Base-by-base conservation (phyloP, 208 protist species). In the Tritrichomonas foetus region DNA sequence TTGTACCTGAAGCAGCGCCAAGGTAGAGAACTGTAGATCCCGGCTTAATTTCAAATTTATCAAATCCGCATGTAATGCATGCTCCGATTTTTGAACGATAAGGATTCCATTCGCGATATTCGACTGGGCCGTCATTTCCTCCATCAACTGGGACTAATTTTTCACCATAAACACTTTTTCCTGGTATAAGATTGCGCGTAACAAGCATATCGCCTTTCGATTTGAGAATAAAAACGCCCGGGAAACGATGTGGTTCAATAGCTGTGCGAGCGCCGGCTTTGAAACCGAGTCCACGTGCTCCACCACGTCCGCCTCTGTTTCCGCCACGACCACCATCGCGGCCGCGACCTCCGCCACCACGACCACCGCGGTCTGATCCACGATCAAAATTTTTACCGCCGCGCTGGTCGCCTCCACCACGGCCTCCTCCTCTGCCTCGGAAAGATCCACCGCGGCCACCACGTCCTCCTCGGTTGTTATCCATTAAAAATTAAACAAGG, bases 41-140 rank as follows among this genome's bases (percentile, higher is more conserved):
- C 80, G 99, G 99, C 92, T 97, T 95, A 95, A 99, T 99, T 93
- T 98, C 97, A 69, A 99, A 98, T 95, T 98, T 98, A 92, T 98
- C 98, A 39, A 99, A 97, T 96, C 99, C 99, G 94, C 97, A 97
- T 84, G 99, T 97, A 94, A 99, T 98, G 84, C 98, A 98, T 30
- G 99, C 98, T 44, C 98, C 99, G 47, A 99, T 96, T 97, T 99
- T 99, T 30, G 98, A 99, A 93, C 99, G 96, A 97, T 99, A 99
- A 27, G 99, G 99, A 96, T 99, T 99, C 99, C 99, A 99, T 53
- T 99, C 97, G 94, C 99, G 98, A 96, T 99, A 99, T 97, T 99
- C 99, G 66, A 98, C 97, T 96, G 97, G 30, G 94, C 96, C 75
- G 97, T 97, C 44, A 96, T 96, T 74, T 95, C 74, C 30, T 55